Percentiles rank a stretch among this genome's conserved stretches.
These are phyloP conservation scores for Chenopodium suecicum DNA, from an alignment of 148 eudicot species.

Conservation along the genomic window DNA sequence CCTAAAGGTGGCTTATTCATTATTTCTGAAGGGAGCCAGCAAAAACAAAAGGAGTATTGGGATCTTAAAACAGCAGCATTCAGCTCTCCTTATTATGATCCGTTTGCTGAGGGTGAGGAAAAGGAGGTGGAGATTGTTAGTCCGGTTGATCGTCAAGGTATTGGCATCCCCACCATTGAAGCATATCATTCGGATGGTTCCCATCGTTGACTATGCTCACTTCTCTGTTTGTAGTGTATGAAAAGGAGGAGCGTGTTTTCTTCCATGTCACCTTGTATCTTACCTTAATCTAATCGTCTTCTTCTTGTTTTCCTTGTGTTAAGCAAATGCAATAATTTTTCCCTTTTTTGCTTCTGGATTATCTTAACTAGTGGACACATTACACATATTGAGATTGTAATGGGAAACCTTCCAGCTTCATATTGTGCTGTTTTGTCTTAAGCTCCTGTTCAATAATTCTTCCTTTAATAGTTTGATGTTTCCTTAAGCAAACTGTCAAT, in stretches of 20 bases:
- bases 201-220: background rate
- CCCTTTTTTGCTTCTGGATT: background rate
- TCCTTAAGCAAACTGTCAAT: background rate
- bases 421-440: background rate
- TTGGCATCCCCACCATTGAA: constrained; percentile 16
- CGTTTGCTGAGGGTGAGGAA: constrained; percentile 7
- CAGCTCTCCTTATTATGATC: constrained; percentile 23
- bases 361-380: no score
- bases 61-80: background rate
- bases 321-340: background rate
- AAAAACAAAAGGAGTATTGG: background rate
- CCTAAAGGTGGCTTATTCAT: background rate
- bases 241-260: no score
- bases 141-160: constrained; percentile 3
- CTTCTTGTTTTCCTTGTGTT: background rate
- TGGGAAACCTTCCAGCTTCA: no score
- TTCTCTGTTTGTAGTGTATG: background rate
- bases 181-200: constrained; percentile 12
- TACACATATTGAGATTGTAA: no score
- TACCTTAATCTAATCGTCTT: background rate
- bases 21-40: background rate
- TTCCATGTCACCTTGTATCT: background rate
- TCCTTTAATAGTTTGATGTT: background rate
- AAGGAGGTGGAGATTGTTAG: background rate
- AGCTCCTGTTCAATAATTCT: background rate